Conservation (phyloP, 352 stramenopile genomes). For the Thalassiosira livingstoniorum region DNA sequence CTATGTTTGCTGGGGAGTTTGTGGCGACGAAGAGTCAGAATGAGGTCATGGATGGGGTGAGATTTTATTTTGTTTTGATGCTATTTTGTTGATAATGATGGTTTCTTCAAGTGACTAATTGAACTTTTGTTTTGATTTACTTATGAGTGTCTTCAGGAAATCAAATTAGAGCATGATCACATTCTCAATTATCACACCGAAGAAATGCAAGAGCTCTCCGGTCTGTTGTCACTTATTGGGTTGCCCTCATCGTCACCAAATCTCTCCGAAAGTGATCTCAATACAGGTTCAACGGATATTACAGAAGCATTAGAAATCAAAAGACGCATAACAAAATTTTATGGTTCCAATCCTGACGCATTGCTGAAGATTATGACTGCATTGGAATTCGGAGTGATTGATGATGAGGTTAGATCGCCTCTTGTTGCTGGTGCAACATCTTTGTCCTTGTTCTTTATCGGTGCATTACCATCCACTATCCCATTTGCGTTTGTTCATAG, state of each 20-base stretch:
- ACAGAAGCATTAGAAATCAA: slow-evolving; percentile 46
- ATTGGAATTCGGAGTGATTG: slow-evolving; percentile 79
- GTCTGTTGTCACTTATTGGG: slow-evolving; percentile 70
- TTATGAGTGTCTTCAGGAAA: too few species aligned
- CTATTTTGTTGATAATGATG: background rate
- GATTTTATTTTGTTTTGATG: background rate
- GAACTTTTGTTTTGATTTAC: background rate
- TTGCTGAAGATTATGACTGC: slow-evolving; percentile 81
- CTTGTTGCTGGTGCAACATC: slow-evolving; percentile 53
- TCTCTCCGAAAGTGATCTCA: slow-evolving; percentile 1
- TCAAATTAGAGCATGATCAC: slow-evolving; percentile 73
- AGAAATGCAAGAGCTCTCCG: slow-evolving; percentile 72
- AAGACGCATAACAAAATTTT: slow-evolving; percentile 58
- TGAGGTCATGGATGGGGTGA: slow-evolving; percentile 73
- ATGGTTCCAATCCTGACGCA: slow-evolving; percentile 66
- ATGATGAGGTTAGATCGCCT: slow-evolving; percentile 71
- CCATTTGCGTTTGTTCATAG: slow-evolving; percentile 64
- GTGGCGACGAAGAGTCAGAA: slow-evolving; percentile 83
- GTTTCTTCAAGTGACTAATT: background rate
- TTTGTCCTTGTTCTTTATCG: slow-evolving; percentile 57
- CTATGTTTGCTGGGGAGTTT: slow-evolving; percentile 80
- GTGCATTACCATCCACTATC: slow-evolving; percentile 65
- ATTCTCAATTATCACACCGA: slow-evolving; percentile 66
- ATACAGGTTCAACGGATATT: slow-evolving; percentile 13
- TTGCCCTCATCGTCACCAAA: slow-evolving; percentile 48